Percentiles rank a stretch among this genome's conserved stretches.
These are phyloP conservation scores for Solanum chilense DNA, from an alignment of 257 asterid genomes.

Conservation along the genomic window DNA sequence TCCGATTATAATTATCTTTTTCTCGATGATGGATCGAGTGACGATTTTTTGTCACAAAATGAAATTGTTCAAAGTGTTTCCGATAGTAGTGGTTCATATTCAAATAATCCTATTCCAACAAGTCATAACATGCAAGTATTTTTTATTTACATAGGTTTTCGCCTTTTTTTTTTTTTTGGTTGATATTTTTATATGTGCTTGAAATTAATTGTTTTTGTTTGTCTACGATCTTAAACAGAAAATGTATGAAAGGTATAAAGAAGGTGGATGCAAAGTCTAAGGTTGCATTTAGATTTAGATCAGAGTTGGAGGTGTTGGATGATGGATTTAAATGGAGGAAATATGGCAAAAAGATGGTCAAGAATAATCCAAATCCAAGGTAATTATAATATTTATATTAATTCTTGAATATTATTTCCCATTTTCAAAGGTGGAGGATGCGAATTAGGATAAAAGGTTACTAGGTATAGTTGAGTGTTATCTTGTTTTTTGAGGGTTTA, in stretches of 20 bases:
- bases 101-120: neutral
- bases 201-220: neutral
- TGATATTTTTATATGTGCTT: neutral
- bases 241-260: neutral
- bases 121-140: conserved; percentile 8
- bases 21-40: neutral
- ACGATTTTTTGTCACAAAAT: neutral
- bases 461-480: neutral
- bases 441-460: too few relatives aligned
- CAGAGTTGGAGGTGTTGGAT: conserved; percentile 14
- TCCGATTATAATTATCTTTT: conserved; percentile 2
- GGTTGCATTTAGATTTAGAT: conserved; percentile 13
- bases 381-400: neutral
- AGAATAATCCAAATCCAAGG: conserved; percentile 20
- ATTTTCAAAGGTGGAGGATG: neutral
- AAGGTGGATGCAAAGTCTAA: neutral
- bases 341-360: conserved; percentile 23
- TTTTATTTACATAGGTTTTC: neutral
- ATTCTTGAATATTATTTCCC: neutral
- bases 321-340: conserved; percentile 25
- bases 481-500: neutral
- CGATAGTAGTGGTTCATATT: neutral
- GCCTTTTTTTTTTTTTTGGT: too few relatives aligned
- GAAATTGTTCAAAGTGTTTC: neutral
- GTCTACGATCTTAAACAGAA: neutral